These are phyloP conservation scores for Xylaria hypoxylon DNA, from an alignment of 2,329 filamentous ascomycete genomes.

Conservation along the genomic window DNA sequence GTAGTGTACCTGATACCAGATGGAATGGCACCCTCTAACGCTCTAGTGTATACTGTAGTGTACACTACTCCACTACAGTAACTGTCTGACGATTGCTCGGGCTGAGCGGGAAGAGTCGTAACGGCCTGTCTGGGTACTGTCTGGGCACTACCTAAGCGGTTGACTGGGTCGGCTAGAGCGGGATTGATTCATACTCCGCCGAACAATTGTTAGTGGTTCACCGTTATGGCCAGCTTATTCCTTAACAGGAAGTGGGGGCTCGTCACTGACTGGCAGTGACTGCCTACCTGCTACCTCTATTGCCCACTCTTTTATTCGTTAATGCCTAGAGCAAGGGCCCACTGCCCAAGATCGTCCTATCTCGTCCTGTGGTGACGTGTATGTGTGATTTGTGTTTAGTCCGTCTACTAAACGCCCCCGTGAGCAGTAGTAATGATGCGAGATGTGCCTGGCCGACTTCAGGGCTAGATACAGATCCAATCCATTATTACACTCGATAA, in stretches of 20 bases:
- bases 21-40: too few relatives aligned
- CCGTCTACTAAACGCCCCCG: neutral
- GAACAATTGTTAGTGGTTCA: constrained; percentile 11
- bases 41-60: too few relatives aligned
- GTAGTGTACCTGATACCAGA: too few relatives aligned
- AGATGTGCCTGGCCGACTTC: too few relatives aligned
- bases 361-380: constrained; percentile 11
- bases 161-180: constrained; percentile 9
- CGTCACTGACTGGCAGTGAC: too few relatives aligned
- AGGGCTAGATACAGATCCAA: too few relatives aligned
- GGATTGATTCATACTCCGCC: neutral
- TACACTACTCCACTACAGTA: too few relatives aligned
- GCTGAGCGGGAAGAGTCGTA: constrained; percentile 29
- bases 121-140: neutral
- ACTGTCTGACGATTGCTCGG: constrained; percentile 16
- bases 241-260: constrained; percentile 9
- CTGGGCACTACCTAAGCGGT: too few relatives aligned
- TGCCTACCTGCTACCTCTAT: too few relatives aligned
- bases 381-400: constrained; percentile 9
- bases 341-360: constrained; percentile 3
- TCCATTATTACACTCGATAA: too few relatives aligned
- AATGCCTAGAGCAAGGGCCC: constrained; percentile 1
- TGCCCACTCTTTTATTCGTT: neutral
- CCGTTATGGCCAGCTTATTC: constrained; percentile 3
- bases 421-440: neutral